Evolutionary conservation across 2,329 filamentous ascomycete genomes (phyloP), one percentile per base, ranked within the genome.

Genomic region (Aspergillus neoniger): DNA sequence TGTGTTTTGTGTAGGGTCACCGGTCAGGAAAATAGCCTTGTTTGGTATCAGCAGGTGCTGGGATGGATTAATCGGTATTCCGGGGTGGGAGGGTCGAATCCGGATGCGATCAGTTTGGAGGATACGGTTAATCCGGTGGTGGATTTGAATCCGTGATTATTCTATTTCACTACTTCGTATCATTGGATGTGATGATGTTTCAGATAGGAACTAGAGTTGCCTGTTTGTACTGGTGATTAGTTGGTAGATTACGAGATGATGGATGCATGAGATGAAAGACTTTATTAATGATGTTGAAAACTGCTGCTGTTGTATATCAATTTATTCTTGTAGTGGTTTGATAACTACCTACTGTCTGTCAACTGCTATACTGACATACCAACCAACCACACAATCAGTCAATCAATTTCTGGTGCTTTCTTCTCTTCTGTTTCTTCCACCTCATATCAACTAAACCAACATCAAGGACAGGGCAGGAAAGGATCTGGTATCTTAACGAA

Each of bases 11-110:
- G 28, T 56, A 77, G 91, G 91, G 92, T 96, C 2, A 69, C 93
- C 48, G 94, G 95, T 70, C 89, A 88, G 0, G 92, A 96, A 76
- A 96, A 96, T 75, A 90, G 87, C n/a, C 78, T 96, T 17, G 85
- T 94, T 5, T 96, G 93, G 93, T 91, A 96, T 69, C 85, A 85
- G 62, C 90, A 92, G 72, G 92, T 96, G 15, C 73, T 96, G 15
- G 85, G 84, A 43, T 96, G 90, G 87, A 82, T 89, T 64, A 86
- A 86, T 65, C 77, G 77, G 65, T 83, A 85, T 51, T 75, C 76
- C 2, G 77, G 76, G 2, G 59, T 78, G 23, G 69, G 57, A 32
- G 61, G 67, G 51, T 62, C 59, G 38, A 74, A 74, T 36, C 63
- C 70, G 1, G 47, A 70, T 44, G 69, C 74, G 15, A 67, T 76